Conservation (phyloP, 2,329 filamentous ascomycete genomes). For the Truncatella angustata region DNA sequence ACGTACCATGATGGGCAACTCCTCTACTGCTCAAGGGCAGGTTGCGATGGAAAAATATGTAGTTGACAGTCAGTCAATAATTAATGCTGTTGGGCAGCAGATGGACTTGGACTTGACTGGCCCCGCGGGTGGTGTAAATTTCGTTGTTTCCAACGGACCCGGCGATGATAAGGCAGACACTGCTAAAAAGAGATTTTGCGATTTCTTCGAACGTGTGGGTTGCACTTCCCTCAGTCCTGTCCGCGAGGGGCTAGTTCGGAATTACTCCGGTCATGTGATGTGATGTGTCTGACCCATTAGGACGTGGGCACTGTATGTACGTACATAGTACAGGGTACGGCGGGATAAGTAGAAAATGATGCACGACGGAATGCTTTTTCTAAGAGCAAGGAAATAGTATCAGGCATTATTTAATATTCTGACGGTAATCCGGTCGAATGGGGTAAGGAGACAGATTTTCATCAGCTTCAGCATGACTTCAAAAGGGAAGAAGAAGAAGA, state of each 20-base stretch:
- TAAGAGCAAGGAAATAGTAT: too few species aligned
- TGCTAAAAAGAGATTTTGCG: constrained; percentile 26
- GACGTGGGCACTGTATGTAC: too few species aligned
- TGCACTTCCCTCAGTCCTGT: constrained; percentile 11
- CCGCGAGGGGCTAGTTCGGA: constrained; percentile 7
- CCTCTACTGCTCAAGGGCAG: constrained; percentile 40
- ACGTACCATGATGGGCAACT: constrained; percentile 49
- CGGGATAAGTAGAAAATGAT: not conserved
- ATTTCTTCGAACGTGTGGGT: constrained; percentile 21
- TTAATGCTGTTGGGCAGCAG: constrained; percentile 7
- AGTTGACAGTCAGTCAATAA: constrained; percentile 23
- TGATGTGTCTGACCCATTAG: too few species aligned
- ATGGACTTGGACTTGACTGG: constrained; percentile 2
- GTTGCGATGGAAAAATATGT: constrained; percentile 33
- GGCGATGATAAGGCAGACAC: constrained; percentile 9
- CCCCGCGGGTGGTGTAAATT: constrained; percentile 6
- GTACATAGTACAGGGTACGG: too few species aligned
- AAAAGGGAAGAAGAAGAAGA: too few species aligned
- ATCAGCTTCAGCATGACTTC: too few species aligned
- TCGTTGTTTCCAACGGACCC: constrained; percentile 9
- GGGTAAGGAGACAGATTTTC: too few species aligned
- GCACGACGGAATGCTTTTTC: too few species aligned
- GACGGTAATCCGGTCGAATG: too few species aligned
- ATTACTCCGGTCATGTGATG: constrained; percentile 7
- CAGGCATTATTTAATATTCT: too few species aligned